Evolutionary conservation across 345 rosid species (phyloP), one percentile per base, ranked within the genome.

Genomic region (Euphorbia peplus): DNA sequence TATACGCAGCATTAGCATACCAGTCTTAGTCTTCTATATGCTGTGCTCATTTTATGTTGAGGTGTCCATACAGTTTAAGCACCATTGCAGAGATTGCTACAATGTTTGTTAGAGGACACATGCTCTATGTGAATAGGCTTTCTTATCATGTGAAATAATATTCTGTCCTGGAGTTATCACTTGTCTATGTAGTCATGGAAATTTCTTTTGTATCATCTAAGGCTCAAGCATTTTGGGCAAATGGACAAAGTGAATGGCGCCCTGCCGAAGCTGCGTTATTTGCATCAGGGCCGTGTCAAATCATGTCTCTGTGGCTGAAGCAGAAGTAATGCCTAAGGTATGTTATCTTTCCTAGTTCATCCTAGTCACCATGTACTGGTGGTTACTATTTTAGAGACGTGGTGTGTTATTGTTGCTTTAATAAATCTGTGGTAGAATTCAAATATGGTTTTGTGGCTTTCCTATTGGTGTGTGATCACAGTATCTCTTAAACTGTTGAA

Each of bases 231-330:
- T 83, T 77, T 79, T 83, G 88, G 83, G 92, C 88, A 77, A 90
- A 81, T 77, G 82, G 81, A 50, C 78, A 71, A 30, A 84, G 70
- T 62, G 87, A 92, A 70, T 92, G 99, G 97, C 96, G 84, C 79
- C 92, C 92, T 2, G 92, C 97, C 68, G 98, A 95, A 87, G 98
- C 99, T 85, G 90, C 91, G 72, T 82, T 95, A 77, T 95, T 81
- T 92, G 99, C 79, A 90, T 95, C 65, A 83, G 89, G 75, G 95
- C 97, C 60, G 82, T 92, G 82, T 90, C 99, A 48, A 85, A 76
- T 68, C 88, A 92, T 77, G 99, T 92, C 64, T 88, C 98, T 44
- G 79, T 68, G 67, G 79, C 67, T 70, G 99, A 95, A 84, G 82
- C 82, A 66, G 95, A 88, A 76, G 91, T 92, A 53, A 85, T 95